Base-by-base conservation (phyloP, 306 rosid species). In the Quercus glauca region DNA sequence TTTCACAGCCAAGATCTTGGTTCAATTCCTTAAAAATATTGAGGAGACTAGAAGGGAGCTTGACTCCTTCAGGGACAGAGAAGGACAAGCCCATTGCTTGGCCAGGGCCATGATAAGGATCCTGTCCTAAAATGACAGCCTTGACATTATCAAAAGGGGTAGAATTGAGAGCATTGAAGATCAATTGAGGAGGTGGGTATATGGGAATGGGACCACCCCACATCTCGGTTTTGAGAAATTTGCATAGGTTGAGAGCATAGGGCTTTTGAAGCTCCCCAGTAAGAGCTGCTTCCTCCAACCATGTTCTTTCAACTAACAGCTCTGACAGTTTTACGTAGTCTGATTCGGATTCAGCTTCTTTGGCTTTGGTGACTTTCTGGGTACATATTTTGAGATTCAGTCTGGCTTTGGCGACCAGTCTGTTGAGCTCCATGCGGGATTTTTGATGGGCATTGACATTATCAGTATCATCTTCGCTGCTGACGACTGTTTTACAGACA, bases 31-130 rank as follows among this genome's bases (percentile, higher is more conserved):
- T 95, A 49, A 91, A 92, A 72, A 95, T 91, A 77, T 95, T 95
- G 59, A 85, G 87, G 85, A 95, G 86, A 82, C 99, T 95, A 3
- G 99, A 83, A 25, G 99, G 98, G 15, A 91, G 85, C 85, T 95
- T 95, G 57, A 91, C 86, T 14, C 98, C 98, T 73, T 88, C 88
- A 0, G 99, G 99, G 5, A 95, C 99, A 20, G 98, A 95, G 86
- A 95, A 95, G 3, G 99, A 93, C 68, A 95, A 97, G 43, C 99
- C 99, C 99, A 91, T 95, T 31, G 99, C 99, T 81, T 95, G 99
- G 85, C 94, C 96, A 81, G 91, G 97, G 68, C 98, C 97, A 76
- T 95, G 99, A 90, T 95, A 95, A 70, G 98, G 98, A 78, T 95
- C 99, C 97, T 91, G 98, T 14, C 99, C 99, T 71, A 95, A 95